Base-by-base conservation (phyloP, 1,284 basidiomycete species). In the Taiwanofungus camphoratus region DNA sequence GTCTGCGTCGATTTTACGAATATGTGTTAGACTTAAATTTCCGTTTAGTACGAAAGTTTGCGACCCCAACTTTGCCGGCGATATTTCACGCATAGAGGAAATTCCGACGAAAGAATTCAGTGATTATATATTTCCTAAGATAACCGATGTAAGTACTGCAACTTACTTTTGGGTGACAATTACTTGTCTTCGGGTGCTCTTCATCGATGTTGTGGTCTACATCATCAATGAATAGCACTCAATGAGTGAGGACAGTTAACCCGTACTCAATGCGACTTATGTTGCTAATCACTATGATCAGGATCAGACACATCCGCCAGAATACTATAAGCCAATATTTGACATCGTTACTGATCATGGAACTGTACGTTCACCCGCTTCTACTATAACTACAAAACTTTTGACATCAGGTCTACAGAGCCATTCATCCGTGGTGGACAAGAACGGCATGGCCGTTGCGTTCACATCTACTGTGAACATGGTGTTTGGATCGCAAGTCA, bases 401-500 rank as follows among this genome's bases (percentile, higher is more conserved):
- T n/a, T 15, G 6, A 39, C 9, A 44, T 49, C 37, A 40, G 3
- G 15, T 21, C 13, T 22, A 2, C 57, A 90, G 80, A 92, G 87
- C 44, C 92, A 95, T 59, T 73, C 84, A 3, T 88, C 86, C 12
- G 75, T 86, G 9, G 69, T 93, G 2, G 93, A 96, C 64, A 73
- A 75, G 53, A 73, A 85, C 59, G 91, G 90, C 26, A 92, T 92
- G 73, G 90, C 85, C 0, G 88, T 92, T 3, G 66, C 87, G 18
- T 61, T 96, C 20, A 96, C 93, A 1, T 84, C 85, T 1, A 94
- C 93, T 0, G 82, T 97, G 39, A 97, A 97, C 62, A 53, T 82
- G 36, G 59, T 93, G 23, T 96, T 95, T 65, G 92, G 92, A n/a
- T 90, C 86, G 4, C 72, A 72, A 43, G 85, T 95, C 11, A 73